phyloP scores from a whole-genome alignment of 2,329 filamentous ascomycete species.

The Penicillium sp. region DNA sequence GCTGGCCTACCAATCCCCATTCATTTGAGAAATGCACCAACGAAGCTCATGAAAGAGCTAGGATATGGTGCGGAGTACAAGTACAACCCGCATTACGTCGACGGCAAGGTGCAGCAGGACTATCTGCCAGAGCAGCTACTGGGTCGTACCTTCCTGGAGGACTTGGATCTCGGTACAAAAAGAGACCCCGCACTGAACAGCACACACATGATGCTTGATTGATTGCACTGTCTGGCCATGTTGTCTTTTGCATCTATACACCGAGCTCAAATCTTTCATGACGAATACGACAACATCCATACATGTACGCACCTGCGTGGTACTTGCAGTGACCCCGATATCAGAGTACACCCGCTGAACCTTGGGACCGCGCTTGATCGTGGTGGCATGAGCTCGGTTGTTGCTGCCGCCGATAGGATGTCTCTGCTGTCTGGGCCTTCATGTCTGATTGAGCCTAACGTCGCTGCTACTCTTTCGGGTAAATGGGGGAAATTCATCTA shows the following conservation, averaged over 20 bases:
- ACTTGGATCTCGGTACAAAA: conserved; percentile 71
- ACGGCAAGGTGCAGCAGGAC: conserved; percentile 78
- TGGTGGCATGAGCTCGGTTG: too few species aligned
- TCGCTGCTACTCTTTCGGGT: too few species aligned
- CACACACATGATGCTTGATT: neutral
- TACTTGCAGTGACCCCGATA: too few species aligned
- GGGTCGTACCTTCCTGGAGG: conserved; percentile 72
- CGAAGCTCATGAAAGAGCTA: conserved; percentile 85
- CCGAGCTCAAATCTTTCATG: neutral
- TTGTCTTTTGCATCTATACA: neutral
- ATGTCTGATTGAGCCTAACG: too few species aligned
- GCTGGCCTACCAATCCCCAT: conserved; percentile 77
- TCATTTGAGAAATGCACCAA: conserved; percentile 88
- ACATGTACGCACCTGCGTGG: neutral
- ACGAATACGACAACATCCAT: neutral
- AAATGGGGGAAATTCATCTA: too few species aligned
- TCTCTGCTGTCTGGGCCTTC: too few species aligned
- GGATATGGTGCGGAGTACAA: conserved; percentile 92
- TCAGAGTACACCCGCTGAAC: too few species aligned
- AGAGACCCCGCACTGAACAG: conserved; percentile 63
- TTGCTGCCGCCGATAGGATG: too few species aligned
- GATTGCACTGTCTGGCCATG: neutral
- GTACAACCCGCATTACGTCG: conserved; percentile 85
- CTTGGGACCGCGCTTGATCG: too few species aligned
- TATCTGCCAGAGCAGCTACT: conserved; percentile 78